Base-by-base conservation (phyloP, 2,329 filamentous ascomycete species). In the Simplicillium sp. region DNA sequence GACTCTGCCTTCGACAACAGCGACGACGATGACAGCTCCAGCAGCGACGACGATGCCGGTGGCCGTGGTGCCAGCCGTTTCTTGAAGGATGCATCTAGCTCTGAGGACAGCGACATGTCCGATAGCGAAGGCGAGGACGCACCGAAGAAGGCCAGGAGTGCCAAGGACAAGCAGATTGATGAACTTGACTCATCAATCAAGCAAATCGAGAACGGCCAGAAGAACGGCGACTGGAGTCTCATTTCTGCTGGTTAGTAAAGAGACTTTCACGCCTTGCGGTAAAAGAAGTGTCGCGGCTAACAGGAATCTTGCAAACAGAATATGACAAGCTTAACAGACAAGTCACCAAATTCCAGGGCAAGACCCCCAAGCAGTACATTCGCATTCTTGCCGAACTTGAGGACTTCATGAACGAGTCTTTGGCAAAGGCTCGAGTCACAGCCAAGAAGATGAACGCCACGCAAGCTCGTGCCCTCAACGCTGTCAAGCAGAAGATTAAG, bases 361-460 rank as follows among this genome's bases (percentile, higher is more conserved):
- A 84, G 62, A 77, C 80, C 31, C 92, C 92, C 43, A 96, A 94
- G 73, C 67, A 84, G 48, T 98, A 96, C 68, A 82, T 98, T 66
- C 89, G 92, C 70, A 82, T 84, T 51, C 79, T 97, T 50, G 84
- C 90, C 54, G 90, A 98, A 59, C 74, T 98, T 49, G 92, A 98
- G 68, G 89, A 94, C 55, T 80, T 84, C 59, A 85, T 96, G 75
- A 89, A 89, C 60, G 94, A 98, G 71, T 82, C 89, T 17, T 77
- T 94, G 50, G 80, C 88, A 55, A 96, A 96, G 76, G 87, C 94
- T 61, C 98, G 98, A 73, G 85, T 94, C 52, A 85, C 86, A 3
- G 80, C 83, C 48, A 96, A 96, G 80, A 97, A 96, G 77, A 95
- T 97, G 89, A 98, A 95, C 69, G 88, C 89, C 47, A 92, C 83